Evolutionary conservation across 768 basidiomycete species (phyloP).

Genomic region (Infundibulicybe gibba): DNA sequence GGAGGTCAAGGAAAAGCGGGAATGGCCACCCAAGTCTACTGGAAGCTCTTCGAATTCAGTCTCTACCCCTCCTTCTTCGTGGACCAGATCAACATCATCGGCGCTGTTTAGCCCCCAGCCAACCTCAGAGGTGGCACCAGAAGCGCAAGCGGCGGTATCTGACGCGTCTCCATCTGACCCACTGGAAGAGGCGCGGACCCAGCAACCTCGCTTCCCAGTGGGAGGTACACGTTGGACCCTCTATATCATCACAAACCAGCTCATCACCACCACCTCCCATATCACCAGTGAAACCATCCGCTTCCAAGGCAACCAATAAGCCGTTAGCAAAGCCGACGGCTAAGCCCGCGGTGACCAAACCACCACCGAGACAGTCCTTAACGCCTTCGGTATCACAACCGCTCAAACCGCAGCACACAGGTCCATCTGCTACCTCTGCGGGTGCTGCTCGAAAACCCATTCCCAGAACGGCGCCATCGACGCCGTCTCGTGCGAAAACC

Average conservation of each 20-base stretch:
- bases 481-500: slow-evolving; percentile 28
- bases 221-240: slow-evolving; percentile 6
- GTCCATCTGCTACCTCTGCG: slow-evolving; percentile 32
- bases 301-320: slow-evolving; percentile 19
- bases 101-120: slow-evolving; percentile 24
- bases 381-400: slow-evolving; percentile 13
- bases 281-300: slow-evolving; percentile 6
- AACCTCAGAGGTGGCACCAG: slow-evolving; percentile 12
- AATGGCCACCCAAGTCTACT: slow-evolving; percentile 67
- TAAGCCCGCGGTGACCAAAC: slow-evolving; percentile 15
- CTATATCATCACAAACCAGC: slow-evolving; percentile 15
- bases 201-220: slow-evolving; percentile 8
- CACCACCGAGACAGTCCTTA: slow-evolving; percentile 4
- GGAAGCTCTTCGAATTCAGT: slow-evolving; percentile 29
- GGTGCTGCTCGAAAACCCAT: slow-evolving; percentile 17
- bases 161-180: slow-evolving; percentile 11
- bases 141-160: slow-evolving; percentile 9
- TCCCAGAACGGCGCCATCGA: slow-evolving; percentile 16
- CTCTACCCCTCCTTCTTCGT: slow-evolving; percentile 29
- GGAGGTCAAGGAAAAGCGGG: slow-evolving; percentile 66
- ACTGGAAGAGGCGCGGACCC: slow-evolving; percentile 1
- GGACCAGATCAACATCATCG: slow-evolving; percentile 17
- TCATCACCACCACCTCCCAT: slow-evolving; percentile 17
- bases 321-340: slow-evolving; percentile 15
- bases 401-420: slow-evolving; percentile 35